Base-by-base conservation (phyloP, 768 basidiomycete species). In the Cystofilobasidium bisporidii region DNA sequence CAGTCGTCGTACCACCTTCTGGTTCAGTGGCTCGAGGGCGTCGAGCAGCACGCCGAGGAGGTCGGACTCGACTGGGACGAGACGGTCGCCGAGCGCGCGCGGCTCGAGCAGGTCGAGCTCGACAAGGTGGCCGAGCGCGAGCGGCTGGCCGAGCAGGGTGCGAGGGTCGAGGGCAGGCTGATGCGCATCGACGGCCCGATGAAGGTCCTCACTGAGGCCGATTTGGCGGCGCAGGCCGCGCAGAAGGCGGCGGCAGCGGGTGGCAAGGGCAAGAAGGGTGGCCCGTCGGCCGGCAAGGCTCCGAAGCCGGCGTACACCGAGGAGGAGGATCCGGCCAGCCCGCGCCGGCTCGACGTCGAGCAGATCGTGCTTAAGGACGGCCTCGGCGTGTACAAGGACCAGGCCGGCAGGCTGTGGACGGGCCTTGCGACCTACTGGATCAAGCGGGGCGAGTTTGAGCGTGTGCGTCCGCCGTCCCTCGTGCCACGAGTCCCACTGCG, bases 381-480 rank as follows among this genome's bases (percentile, higher is more conserved):
- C 20, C 80, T 99, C 30, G 81, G 81, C 2, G 80, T 93, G 22
- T 98, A 97, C 78, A 91, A 91, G 75, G 96, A 99, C 75, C 96
- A 99, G 78, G 91, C 93, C 2, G 96, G 96, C 15, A 85, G 90
- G 60, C 78, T 99, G 33, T 99, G 93, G 94, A 88, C 91, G 8
- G 96, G 94, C 0, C 78, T 98, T 33, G 93, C 93, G 1, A 97
- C 93, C 0, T 98, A 94, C 75, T 99, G 94, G 94, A 93, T 93
- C 77, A 96, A 96, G 78, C 86, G 91, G 8, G 90, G 84, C 63
- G 96, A 98, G 75, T 97, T 99, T 74, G 92, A 92, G 70, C 83
- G 70, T 40, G 73, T 73, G 38, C 32, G 72, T 64, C 22, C 36
- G 14, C 47, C 61, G 30, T 36, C 61, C 22, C 30, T 26, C n/a